Conservation (phyloP, 108 stramenopile species). For the Skeletonema marinoi region DNA sequence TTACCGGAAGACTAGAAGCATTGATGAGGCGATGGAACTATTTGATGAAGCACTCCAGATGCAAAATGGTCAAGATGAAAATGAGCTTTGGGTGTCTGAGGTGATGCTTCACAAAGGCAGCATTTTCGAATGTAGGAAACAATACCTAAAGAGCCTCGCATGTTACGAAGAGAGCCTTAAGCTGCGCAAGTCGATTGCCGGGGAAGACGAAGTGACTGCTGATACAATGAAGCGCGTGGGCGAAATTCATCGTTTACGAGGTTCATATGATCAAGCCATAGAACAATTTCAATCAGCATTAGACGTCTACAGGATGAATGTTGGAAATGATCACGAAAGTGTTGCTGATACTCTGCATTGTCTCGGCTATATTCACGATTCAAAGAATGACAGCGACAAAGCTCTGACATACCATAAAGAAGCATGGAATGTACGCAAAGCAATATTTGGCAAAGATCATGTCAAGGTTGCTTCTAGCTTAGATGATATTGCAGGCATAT, state of each 20-base stretch:
- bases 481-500: conserved; percentile 54
- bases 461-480: conserved; percentile 48
- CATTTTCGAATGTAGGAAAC: conserved; percentile 32
- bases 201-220: conserved; percentile 46
- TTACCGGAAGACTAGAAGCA: conserved; percentile 20
- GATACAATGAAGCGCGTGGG: conserved; percentile 46
- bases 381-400: conserved; percentile 29
- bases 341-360: conserved; percentile 44
- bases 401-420: conserved; percentile 56
- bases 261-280: conserved; percentile 41
- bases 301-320: conserved; percentile 24
- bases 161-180: conserved; percentile 37
- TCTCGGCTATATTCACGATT: conserved; percentile 48
- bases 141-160: conserved; percentile 36
- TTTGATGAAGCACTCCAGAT: conserved; percentile 50
- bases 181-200: conserved; percentile 24
- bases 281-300: conserved; percentile 40
- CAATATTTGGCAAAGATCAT: conserved; percentile 47
- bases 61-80: conserved; percentile 27
- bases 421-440: conserved; percentile 47
- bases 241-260: conserved; percentile 25
- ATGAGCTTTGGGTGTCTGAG: conserved; percentile 37
- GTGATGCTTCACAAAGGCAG: conserved; percentile 45
- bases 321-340: conserved; percentile 48
- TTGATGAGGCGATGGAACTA: conserved; percentile 38